phyloP scores from a whole-genome alignment of 2,329 filamentous ascomycete genomes.

The Colletotrichum musicola region DNA sequence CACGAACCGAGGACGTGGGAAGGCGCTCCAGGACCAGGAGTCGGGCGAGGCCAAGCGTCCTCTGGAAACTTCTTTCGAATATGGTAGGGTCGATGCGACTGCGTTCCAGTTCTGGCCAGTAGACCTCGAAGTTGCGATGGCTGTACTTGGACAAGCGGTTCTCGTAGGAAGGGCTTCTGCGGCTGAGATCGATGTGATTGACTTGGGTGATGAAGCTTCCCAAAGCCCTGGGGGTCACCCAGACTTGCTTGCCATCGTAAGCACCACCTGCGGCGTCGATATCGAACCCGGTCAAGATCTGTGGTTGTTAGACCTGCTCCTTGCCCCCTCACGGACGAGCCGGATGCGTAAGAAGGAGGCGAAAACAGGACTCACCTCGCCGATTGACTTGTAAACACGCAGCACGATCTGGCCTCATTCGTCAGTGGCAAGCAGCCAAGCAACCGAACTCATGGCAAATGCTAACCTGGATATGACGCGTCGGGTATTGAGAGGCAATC shows the following conservation, averaged over 20 bases:
- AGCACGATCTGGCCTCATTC: constrained; percentile 75
- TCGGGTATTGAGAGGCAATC: constrained; percentile 86
- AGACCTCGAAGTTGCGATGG: constrained; percentile 85
- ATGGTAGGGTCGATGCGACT: constrained; percentile 87
- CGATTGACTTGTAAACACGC: constrained; percentile 85
- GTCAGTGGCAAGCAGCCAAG: constrained; percentile 27
- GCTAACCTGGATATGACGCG: constrained; percentile 77
- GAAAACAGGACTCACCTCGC: constrained; percentile 59
- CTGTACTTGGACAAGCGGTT: constrained; percentile 89
- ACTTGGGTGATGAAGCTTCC: constrained; percentile 85
- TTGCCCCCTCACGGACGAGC: too few species aligned
- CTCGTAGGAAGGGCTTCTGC: constrained; percentile 88
- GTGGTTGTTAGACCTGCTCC: neutral
- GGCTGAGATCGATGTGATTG: constrained; percentile 83
- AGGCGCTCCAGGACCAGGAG: constrained; percentile 84
- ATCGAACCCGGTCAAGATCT: constrained; percentile 87
- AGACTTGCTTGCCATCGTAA: constrained; percentile 85
- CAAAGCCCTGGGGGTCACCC: constrained; percentile 80
- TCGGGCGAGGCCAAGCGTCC: constrained; percentile 82
- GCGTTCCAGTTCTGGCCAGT: constrained; percentile 81
- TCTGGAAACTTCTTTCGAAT: constrained; percentile 82
- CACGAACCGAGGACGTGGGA: constrained; percentile 76
- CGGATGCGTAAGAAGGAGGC: neutral
- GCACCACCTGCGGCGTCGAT: constrained; percentile 87
- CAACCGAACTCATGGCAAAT: neutral